Percentiles rank a stretch among this genome's conserved stretches.
These are phyloP conservation scores for Hypoxylon rubiginosum DNA, from an alignment of 2,329 filamentous ascomycete genomes.

Conservation along the genomic window DNA sequence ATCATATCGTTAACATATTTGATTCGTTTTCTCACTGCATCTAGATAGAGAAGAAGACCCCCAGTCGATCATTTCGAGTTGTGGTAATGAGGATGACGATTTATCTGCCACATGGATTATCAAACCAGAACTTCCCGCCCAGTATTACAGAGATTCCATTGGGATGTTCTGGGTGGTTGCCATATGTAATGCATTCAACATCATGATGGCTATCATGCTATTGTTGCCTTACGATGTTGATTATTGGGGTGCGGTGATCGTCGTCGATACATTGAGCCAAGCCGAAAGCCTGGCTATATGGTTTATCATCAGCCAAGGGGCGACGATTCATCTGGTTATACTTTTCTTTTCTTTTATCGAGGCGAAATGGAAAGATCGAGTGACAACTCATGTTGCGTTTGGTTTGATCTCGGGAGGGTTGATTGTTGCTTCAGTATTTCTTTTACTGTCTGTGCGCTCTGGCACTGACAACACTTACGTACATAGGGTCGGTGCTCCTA, in stretches of 20 bases:
- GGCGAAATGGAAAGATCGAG: neutral
- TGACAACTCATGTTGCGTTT: neutral
- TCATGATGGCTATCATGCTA: neutral
- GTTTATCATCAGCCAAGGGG: neutral
- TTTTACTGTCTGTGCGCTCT: neutral
- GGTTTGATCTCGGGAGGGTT: neutral
- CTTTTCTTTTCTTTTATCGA: neutral
- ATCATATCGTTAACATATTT: neutral
- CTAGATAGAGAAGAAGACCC: no score
- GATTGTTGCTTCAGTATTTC: neutral
- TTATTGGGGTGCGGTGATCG: neutral
- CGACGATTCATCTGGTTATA: neutral
- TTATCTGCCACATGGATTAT: neutral
- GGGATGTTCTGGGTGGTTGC: neutral
- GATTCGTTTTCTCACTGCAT: neutral
- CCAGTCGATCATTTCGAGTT: neutral
- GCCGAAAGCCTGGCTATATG: neutral
- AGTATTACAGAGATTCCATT: neutral
- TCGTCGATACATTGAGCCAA: neutral
- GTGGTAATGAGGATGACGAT: no score
- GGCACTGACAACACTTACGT: neutral
- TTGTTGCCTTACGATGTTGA: neutral
- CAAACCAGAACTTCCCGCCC: neutral
- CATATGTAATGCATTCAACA: neutral
- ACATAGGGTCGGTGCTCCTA: neutral